Base-by-base conservation (phyloP, 148 eudicot species). In the Selenicereus undatus region DNA sequence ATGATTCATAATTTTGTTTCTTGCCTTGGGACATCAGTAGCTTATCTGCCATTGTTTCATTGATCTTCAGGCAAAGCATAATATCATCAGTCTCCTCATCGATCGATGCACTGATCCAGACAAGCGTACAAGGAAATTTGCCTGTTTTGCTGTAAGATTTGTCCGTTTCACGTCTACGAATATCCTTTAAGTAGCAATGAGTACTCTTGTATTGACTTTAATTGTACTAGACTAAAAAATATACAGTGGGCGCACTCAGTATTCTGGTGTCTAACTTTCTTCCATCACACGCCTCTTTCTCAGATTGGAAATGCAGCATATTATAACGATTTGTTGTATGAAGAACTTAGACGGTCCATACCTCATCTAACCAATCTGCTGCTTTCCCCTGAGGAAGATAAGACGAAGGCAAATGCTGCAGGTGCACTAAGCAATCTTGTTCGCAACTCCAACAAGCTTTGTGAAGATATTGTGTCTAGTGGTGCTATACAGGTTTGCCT, bases 261-360 rank as follows among this genome's bases (percentile, higher is more conserved):
- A 27, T 43, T 51, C 21, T 51, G 18, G 10, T 13, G 32, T 48
- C 14, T 71, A 50, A n/a, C 24, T 71, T 58, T 54, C 71, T 48
- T 52, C 68, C 21, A 10, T 73, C 75, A 22, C 5, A 36, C n/a
- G 26, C 73, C 18, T 74, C 45, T 39, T 48, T 73, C 68, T 75
- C 84, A 96, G 99, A 90, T 96, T 56, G 99, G 99, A 64, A 96
- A 96, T 85, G 97, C 99, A 72, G 98, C 99, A 10, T 96, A 91
- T 85, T 97, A 96, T 77, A 96, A 89, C 77, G 95, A 91, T 80
- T 75, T 86, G 84, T 81, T 96, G 81, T 93, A 96, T 74, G 98
- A 96, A 48, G 95, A 88, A 82, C 92, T 96, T 16, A 87, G 90
- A 85, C 88, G 92, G 84, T 93, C 91, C 65, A 94, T 96, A 66